phyloP scores from a whole-genome alignment of 2,329 filamentous ascomycete species.

The Aspergillus fumigatus region DNA sequence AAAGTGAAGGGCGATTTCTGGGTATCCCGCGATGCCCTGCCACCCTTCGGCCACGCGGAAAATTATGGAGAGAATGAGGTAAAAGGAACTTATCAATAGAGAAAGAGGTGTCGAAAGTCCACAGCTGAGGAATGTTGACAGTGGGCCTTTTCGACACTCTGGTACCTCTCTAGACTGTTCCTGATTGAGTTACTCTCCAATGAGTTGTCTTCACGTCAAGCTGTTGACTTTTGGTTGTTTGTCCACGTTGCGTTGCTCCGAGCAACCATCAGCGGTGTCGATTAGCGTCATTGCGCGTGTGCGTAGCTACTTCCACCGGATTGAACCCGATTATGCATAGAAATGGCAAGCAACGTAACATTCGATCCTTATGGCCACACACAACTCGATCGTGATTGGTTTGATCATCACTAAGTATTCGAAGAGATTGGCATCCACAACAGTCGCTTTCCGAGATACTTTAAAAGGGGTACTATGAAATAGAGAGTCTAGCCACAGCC shows the following conservation, averaged over 20 bases:
- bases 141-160: slow-evolving; percentile 22
- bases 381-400: not conserved
- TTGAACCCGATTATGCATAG: not conserved
- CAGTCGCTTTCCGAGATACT: not conserved
- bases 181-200: not conserved
- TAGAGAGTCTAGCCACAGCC: not conserved
- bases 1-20: slow-evolving; percentile 17
- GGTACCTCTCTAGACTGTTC: slow-evolving; percentile 3
- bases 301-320: not conserved
- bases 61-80: slow-evolving; percentile 9
- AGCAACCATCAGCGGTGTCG: slow-evolving; percentile 25
- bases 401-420: not conserved
- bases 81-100: slow-evolving; percentile 1
- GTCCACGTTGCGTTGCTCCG: slow-evolving; percentile 28
- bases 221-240: slow-evolving; percentile 26
- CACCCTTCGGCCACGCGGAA: slow-evolving; percentile 14
- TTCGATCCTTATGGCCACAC: not conserved
- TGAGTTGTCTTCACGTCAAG: slow-evolving; percentile 11
- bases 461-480: not conserved
- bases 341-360: not conserved
- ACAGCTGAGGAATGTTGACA: slow-evolving; percentile 24
- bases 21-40: slow-evolving; percentile 15
- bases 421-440: not conserved
- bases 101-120: not conserved
- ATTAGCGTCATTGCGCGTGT: slow-evolving; percentile 11